Evolutionary conservation across 1,284 basidiomycete genomes (phyloP), one percentile per base, ranked within the genome.

Genomic region (Apiotrichum sp.): DNA sequence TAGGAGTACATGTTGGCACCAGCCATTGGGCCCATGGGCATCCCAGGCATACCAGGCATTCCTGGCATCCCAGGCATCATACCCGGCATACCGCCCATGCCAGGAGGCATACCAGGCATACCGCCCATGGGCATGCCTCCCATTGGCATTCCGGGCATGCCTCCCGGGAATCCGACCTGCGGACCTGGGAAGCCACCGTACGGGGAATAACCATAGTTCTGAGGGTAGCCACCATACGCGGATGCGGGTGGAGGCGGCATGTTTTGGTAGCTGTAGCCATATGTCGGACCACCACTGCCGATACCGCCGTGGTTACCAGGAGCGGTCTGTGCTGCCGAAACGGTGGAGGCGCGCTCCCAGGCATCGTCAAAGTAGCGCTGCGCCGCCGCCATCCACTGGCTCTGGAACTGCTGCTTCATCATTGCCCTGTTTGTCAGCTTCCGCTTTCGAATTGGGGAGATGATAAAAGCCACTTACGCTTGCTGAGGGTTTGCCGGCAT

Each of bases 381-480:
- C 0, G 72, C 72, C 2, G 69, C 69, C 10, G 69, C 68, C 64
- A 73, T 69, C 59, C 64, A 72, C 51, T 72, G 68, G 36, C 64
- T 65, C 54, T 74, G 69, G 61, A 65, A 69, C 33, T 69, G 68
- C 45, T 72, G 69, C 52, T 73, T 72, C 65, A 68, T 66, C 55
- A 61, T 58, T 7, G 55, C 55, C 33, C 53, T 55, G 53, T 33
- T 22, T 38, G 51, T 52, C 35, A 46, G 50, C 43, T 16, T 29
- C 5, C 11, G 2, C 3, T 32, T 36, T 14, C 22, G 14, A 13
- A 1, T 38, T 7, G 8, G 36, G 7, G 36, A 13, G 13, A 8
- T 7, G 36, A 38, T 38, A 38, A 39, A 22, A 22, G 22, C 22
- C 22, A 22, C 47, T 31, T 39, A 57, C 43, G 52, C 56, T 38